Percentiles rank a stretch among this genome's conserved stretches.
phyloP scores from a whole-genome alignment of 2,329 filamentous ascomycete genomes.

The Phyllosticta citribraziliensis region DNA sequence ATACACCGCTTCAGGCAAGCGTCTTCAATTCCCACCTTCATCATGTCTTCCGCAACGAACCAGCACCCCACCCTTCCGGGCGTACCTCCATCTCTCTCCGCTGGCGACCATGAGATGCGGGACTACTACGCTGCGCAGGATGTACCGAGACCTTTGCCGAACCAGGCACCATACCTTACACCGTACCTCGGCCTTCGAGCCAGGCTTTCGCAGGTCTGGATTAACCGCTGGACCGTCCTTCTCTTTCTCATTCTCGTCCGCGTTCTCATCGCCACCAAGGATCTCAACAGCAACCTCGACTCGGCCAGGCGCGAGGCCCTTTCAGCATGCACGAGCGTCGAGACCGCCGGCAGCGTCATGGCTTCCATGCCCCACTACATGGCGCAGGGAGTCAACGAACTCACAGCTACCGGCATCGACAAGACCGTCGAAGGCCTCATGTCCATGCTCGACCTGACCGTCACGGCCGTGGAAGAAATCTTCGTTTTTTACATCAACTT shows the following conservation, averaged over 20 bases:
- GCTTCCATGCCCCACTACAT: constrained; percentile 98
- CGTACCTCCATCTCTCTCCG: constrained; percentile 49
- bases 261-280: constrained; percentile 64
- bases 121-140: constrained; percentile 48
- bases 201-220: constrained; percentile 89
- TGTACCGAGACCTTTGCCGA: constrained; percentile 46
- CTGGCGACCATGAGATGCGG: constrained; percentile 53
- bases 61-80: constrained; percentile 45
- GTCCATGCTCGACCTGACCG: constrained; percentile 63
- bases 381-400: constrained; percentile 74
- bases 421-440: constrained; percentile 72
- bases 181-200: constrained; percentile 87
- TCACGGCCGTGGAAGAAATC: constrained; percentile 77
- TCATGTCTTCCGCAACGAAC: constrained; percentile 41
- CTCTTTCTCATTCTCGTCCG: constrained; percentile 76
- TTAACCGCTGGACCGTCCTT: constrained; percentile 94
- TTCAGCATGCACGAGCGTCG: constrained; percentile 81
- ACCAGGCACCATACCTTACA: constrained; percentile 62
- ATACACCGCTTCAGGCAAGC: constrained; percentile 23
- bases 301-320: constrained; percentile 74
- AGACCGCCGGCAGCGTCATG: constrained; percentile 88
- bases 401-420: constrained; percentile 72
- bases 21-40: constrained; percentile 20
- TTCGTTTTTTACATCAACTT: constrained; percentile 90
- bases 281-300: constrained; percentile 62